Evolutionary conservation across 1,284 basidiomycete species (phyloP), one percentile per base, ranked within the genome.

Genomic region (Rhizopogon hawkerae): DNA sequence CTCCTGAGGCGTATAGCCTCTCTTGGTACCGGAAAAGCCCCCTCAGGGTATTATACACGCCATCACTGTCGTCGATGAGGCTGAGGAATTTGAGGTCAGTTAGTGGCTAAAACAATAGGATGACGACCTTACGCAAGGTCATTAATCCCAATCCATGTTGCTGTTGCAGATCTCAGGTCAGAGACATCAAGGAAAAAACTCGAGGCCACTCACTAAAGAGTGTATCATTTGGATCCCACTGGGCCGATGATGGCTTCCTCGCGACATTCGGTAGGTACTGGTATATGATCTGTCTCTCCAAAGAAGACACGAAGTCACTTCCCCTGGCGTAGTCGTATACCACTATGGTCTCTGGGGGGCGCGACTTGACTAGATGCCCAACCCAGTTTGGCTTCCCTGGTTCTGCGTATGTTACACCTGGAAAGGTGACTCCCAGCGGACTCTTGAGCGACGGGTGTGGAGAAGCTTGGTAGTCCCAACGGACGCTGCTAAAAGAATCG

Each of bases 71-170:
- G 52, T 35, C 53, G 47, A 57, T 35, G 3, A 43, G 26, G 18
- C 31, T 26, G 13, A 26, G 29, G 31, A 46, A 38, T 26, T n/a
- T 3, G 39, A 6, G 21, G 23, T 50, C 26, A 18, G 14, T 34
- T 35, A n/a, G 13, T 16, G 18, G 29, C 11, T 35, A 44, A 38
- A 46, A n/a, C 41, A 46, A 41, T 31, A 21, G 34, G 23, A 53
- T 33, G 18, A 11, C 34, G 43, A 18, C 60, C 72, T 50, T 58
- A 79, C 75, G 67, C 76, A 65, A 75, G 75, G 60, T 83, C 80
- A 54, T 84, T 83, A 47, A 83, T 81, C 0, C 81, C 81, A 50
- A 81, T 65, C 79, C 79, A 84, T 5, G 74, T 78, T 13, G 79
- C 80, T 83, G 47, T 21, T 33, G 4, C 16, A 33, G 18, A 26